These are phyloP conservation scores for Hypoxylon sp. DNA, from an alignment of 2,329 filamentous ascomycete genomes.

Conservation along the genomic window DNA sequence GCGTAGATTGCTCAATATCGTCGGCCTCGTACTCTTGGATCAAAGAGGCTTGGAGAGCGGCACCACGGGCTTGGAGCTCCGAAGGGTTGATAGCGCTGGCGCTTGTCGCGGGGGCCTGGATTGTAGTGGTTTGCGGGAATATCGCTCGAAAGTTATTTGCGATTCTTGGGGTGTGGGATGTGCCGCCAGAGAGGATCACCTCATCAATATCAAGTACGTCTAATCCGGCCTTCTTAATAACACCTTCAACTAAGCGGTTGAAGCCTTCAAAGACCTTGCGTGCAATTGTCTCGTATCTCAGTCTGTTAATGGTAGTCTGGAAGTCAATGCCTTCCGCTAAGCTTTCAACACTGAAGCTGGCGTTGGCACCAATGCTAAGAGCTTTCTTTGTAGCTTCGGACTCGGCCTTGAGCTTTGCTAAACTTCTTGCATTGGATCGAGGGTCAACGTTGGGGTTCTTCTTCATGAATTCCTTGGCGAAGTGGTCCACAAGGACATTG, in stretches of 20 bases:
- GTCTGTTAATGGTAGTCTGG: constrained; percentile 90
- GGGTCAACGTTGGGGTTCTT: constrained; percentile 90
- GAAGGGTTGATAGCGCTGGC: constrained; percentile 90
- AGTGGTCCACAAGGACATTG: constrained; percentile 93
- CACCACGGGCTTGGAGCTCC: constrained; percentile 88
- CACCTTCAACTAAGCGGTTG: constrained; percentile 85
- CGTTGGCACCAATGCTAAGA: constrained; percentile 88
- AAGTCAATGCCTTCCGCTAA: constrained; percentile 92
- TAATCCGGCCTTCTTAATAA: constrained; percentile 90
- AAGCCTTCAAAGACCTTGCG: constrained; percentile 91
- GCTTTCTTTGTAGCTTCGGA: constrained; percentile 93
- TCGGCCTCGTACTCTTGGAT: constrained; percentile 94
- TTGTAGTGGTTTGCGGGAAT: constrained; percentile 84
- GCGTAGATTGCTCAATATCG: constrained; percentile 95
- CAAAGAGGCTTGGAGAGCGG: constrained; percentile 93
- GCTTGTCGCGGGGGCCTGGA: constrained; percentile 87
- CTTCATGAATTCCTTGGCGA: constrained; percentile 99
- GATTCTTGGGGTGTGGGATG: constrained; percentile 93
- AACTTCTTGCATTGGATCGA: constrained; percentile 81
- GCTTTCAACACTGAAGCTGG: constrained; percentile 93
- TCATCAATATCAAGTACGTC: constrained; percentile 95
- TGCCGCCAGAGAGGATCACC: constrained; percentile 92
- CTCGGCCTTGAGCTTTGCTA: constrained; percentile 94
- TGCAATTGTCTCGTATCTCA: constrained; percentile 90
- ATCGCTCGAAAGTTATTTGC: constrained; percentile 82